Percentiles rank a stretch among this genome's conserved stretches.
phyloP scores from a whole-genome alignment of 805 yeast genomes.

The Suhomyces prunicola region DNA sequence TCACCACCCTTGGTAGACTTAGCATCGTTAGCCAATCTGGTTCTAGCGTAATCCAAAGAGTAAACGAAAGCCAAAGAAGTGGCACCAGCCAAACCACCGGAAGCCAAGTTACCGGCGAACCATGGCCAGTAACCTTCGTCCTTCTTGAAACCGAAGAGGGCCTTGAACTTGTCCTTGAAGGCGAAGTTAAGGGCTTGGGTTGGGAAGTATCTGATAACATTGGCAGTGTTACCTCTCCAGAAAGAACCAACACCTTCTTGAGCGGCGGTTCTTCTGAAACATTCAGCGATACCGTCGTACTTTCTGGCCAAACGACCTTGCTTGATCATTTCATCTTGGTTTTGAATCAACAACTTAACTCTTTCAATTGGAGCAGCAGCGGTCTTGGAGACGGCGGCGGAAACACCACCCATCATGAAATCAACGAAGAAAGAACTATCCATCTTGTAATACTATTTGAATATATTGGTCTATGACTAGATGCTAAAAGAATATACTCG shows the following conservation, averaged over 20 bases:
- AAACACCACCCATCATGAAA: slow-evolving; percentile 97
- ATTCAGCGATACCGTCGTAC: slow-evolving; percentile 88
- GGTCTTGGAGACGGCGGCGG: slow-evolving; percentile 98
- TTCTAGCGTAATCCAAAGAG: slow-evolving; percentile 98
- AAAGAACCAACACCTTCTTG: slow-evolving; percentile 89
- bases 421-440: slow-evolving; percentile 35
- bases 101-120: slow-evolving; percentile 98
- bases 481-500: neutral
- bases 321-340: slow-evolving; percentile 97
- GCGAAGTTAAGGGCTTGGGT: slow-evolving; percentile 98
- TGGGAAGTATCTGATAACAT: slow-evolving; percentile 98
- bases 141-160: slow-evolving; percentile 95
- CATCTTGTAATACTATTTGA: slow-evolving; percentile 9
- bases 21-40: slow-evolving; percentile 98
- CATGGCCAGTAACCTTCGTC: slow-evolving; percentile 88
- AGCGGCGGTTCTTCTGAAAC: slow-evolving; percentile 92
- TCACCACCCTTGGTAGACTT: slow-evolving; percentile 73
- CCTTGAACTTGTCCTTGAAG: slow-evolving; percentile 96
- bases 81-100: slow-evolving; percentile 99
- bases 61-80: slow-evolving; percentile 87
- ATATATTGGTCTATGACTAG: slow-evolving; percentile 8
- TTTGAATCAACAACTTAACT: slow-evolving; percentile 93
- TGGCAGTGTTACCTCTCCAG: slow-evolving; percentile 99
- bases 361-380: slow-evolving; percentile 98
- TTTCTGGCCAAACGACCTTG: slow-evolving; percentile 88